Conservation (phyloP, 768 basidiomycete species). For the Panaeolus papilionaceus region DNA sequence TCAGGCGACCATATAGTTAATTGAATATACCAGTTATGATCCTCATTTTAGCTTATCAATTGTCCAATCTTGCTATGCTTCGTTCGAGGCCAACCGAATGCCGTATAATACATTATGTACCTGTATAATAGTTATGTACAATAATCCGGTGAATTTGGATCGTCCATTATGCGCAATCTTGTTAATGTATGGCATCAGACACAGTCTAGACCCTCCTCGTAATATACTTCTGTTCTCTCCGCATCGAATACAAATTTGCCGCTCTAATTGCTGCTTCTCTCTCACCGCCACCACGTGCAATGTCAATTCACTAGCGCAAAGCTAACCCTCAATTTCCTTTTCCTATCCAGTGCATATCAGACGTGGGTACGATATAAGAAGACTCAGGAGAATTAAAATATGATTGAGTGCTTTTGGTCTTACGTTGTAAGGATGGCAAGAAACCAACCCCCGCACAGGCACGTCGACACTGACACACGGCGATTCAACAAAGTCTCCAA, state of each 20-base stretch:
- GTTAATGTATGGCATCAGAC: neutral
- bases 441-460: neutral
- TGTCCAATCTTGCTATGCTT: neutral
- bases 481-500: neutral
- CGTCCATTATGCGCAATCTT: neutral
- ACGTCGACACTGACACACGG: neutral
- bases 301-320: neutral
- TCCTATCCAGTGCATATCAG: neutral
- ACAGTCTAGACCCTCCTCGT: neutral
- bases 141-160: neutral
- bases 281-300: constrained; percentile 1
- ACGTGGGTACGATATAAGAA: neutral
- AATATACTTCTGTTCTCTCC: neutral
- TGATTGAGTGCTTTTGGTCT: neutral
- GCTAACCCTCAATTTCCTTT: constrained; percentile 10
- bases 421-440: neutral
- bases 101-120: neutral
- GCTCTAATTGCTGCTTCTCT: constrained; percentile 1
- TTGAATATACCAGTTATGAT: neutral
- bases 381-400: neutral
- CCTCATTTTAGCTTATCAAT: too few relatives aligned
- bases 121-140: neutral
- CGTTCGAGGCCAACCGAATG: neutral
- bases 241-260: neutral
- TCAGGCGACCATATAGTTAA: neutral